Evolutionary conservation across 441 rosid species (phyloP), one percentile per base, ranked within the genome.

Genomic region (Omphalea diandra): DNA sequence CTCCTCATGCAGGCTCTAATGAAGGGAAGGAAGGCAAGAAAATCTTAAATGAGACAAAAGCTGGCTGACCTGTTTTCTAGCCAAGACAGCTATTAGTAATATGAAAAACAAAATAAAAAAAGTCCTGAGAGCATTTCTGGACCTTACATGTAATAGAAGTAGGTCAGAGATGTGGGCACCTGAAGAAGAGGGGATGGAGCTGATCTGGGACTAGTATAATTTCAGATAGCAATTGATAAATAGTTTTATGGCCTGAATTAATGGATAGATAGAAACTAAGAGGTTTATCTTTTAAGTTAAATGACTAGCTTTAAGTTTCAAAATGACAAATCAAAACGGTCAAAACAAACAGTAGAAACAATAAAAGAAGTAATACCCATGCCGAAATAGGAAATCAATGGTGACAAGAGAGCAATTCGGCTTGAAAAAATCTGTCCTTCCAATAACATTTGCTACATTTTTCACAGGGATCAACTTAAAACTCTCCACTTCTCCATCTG

Each of bases 401-500:
- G 89, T 87, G 82, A 87, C 94, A 49, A 89, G 86, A 18, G 91
- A 79, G 83, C 98, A 90, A 68, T 90, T 93, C 5, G 89, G 80
- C 83, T 93, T 93, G 87, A 84, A 93, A 78, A 85, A 87, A 59
- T 78, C 59, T 7, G 96, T 88, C 82, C 88, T 79, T 69, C 77
- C 55, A 29, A 87, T 82, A 69, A 93, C 72, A 83, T 88, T 88
- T 36, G 88, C 93, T 63, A 85, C 91, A 77, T 85, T 78, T 12
- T 77, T n/a, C 59, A 84, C 90, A 5, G 88, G 87, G 61, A 93
- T 75, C 87, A 91, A 78, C 76, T 79, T 81, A 83, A 93, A 93
- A 84, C 93, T 82, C 78, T 89, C 97, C 55, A 89, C 98, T 74
- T 93, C 97, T 81, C 96, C 98, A 83, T 91, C 98, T 93, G 86